Evolutionary conservation across 2,329 filamentous ascomycete genomes (phyloP).

Genomic region (Torrubiellomyces zombiae): DNA sequence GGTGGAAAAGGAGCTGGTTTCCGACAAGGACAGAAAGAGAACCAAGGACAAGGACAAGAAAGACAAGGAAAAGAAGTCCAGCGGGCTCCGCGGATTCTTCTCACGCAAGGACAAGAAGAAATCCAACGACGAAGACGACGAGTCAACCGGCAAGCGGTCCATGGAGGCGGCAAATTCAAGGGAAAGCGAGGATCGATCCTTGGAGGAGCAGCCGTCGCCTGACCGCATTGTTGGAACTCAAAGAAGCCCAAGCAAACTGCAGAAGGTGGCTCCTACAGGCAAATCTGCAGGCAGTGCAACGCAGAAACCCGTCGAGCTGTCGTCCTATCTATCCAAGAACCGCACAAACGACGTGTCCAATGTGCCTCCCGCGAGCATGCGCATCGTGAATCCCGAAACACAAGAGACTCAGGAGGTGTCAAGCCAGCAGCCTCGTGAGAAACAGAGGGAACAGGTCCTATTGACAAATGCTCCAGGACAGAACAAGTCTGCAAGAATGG

Average conservation of each 20-base stretch:
- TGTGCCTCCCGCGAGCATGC: slow-evolving; percentile 39
- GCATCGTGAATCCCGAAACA: slow-evolving; percentile 38
- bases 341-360: slow-evolving; percentile 36
- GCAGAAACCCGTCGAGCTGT: slow-evolving; percentile 22
- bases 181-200: slow-evolving; percentile 25
- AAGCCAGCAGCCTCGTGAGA: slow-evolving; percentile 13
- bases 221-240: slow-evolving; percentile 29
- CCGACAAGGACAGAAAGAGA: slow-evolving; percentile 61
- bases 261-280: slow-evolving; percentile 41
- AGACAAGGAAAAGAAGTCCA: slow-evolving; percentile 50
- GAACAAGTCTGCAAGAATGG: no score
- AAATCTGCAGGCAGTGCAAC: slow-evolving; percentile 16
- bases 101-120: slow-evolving; percentile 46
- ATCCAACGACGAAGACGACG: slow-evolving; percentile 38
- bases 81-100: slow-evolving; percentile 42
- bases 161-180: slow-evolving; percentile 33
- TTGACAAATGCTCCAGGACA: no score
- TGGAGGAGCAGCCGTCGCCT: slow-evolving; percentile 27
- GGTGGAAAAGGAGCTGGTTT: slow-evolving; percentile 32
- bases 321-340: slow-evolving; percentile 24
- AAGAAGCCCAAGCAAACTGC: slow-evolving; percentile 48
- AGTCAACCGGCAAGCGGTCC: slow-evolving; percentile 44
- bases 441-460: no score
- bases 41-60: slow-evolving; percentile 58
- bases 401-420: slow-evolving; percentile 22